A percentile compares a stretch with the other conserved stretches of the same genome.
Evolutionary conservation across 768 basidiomycete genomes (phyloP).

Genomic region (Agrocybe chaxingu): DNA sequence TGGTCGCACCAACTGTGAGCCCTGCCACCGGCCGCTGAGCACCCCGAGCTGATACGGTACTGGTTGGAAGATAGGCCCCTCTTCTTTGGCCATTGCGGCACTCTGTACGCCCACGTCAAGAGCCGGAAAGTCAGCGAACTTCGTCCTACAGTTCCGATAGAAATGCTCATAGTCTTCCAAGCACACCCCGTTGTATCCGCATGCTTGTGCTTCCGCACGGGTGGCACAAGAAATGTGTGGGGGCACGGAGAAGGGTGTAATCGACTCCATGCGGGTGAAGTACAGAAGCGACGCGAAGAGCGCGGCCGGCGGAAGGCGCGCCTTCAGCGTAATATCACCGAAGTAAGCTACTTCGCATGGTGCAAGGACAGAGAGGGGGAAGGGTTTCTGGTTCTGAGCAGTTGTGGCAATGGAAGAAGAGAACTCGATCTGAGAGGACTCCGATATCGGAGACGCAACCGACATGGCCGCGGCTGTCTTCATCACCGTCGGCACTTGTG

Average conservation of each 20-base stretch:
- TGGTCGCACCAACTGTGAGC: constrained; percentile 41
- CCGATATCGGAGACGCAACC: no score
- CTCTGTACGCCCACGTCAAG: constrained; percentile 20
- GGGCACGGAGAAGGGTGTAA: constrained; percentile 30
- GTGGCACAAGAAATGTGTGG: constrained; percentile 31
- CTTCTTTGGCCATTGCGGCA: constrained; percentile 8
- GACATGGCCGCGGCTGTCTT: no score
- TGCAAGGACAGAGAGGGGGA: constrained; percentile 26
- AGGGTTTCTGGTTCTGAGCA: constrained; percentile 2
- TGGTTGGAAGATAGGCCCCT: constrained; percentile 17
- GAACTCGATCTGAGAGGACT: no score
- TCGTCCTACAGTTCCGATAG: constrained; percentile 38
- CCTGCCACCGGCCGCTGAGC: constrained; percentile 47
- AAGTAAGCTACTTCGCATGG: constrained; percentile 38
- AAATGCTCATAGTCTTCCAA: constrained; percentile 45
- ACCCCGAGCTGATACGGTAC: constrained; percentile 38
- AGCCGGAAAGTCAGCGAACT: constrained; percentile 29
- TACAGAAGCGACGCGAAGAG: constrained; percentile 47
- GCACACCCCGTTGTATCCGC: constrained; percentile 36
- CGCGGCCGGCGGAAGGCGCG: constrained; percentile 40
- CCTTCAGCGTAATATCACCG: constrained; percentile 28
- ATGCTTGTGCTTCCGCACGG: constrained; percentile 28
- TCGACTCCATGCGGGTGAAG: constrained; percentile 39
- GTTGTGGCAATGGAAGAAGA: no score
- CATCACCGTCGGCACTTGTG: no score